Evolutionary conservation across 129 eudicot species (phyloP), one percentile per base, ranked within the genome.

Genomic region (Logfia minima): DNA sequence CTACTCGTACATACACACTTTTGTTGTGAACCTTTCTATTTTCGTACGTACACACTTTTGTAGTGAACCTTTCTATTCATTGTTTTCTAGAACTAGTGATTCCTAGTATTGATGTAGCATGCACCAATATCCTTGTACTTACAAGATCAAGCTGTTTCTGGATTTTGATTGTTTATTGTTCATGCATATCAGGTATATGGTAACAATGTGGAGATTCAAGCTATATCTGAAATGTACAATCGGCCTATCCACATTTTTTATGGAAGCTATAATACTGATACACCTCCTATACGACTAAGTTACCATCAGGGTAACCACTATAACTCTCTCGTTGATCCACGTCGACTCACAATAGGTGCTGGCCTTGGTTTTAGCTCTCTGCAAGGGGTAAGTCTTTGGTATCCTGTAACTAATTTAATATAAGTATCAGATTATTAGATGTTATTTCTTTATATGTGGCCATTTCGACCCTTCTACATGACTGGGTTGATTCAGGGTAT

Each of bases 211-310:
- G 98, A 93, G 86, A 91, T 93, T 77, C 98, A 93, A 86, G 96
- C 96, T 22, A 70, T 93, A 43, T 88, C 91, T 64, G 99, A 95
- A 81, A 95, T 95, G 99, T 95, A 95, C 85, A 95, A 95, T 72
- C 96, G 97, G 37, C 99, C 99, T 17, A 95, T 95, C 26, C 99
- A 95, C 67, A 95, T 85, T 58, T 91, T 95, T 72, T 97, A 95
- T 60, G 93, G 98, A 71, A 91, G 84, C 89, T 93, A 93, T 72
- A 83, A 76, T 67, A 87, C 97, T 4, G 98, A 93, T 66, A 78
- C 83, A 13, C 98, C 98, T 73, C 98, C 98, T 5, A 86, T 93
- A 59, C 88, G 97, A 76, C 84, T 93, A 37, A 93, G 98, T 75
- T 93, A 76, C 78, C 98, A 91, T 84, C 96, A 91, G 60, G 97